Evolutionary conservation across 768 basidiomycete genomes (phyloP), one percentile per base, ranked within the genome.

Genomic region (Trametopsis cervina): DNA sequence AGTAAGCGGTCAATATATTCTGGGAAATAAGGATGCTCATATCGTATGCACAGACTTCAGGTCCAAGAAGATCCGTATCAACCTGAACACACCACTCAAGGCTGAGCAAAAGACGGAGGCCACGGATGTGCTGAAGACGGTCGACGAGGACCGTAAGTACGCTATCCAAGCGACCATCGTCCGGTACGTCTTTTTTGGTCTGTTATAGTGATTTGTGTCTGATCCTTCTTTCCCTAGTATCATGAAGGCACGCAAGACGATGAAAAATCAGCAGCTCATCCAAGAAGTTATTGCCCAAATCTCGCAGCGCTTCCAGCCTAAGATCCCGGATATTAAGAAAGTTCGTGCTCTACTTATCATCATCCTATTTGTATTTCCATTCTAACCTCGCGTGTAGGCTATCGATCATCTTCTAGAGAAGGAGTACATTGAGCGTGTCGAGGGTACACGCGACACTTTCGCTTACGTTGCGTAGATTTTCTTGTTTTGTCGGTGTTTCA

Each of bases 241-340:
- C 63, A 94, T 94, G 92, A 94, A 94, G 68, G 89, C 91, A 22
- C 80, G 90, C 26, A 92, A 92, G 78, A 87, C 85, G 53, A 86
- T 94, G 84, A 94, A 93, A 76, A 91, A 93, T 68, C 89, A 94
- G 60, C 74, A 81, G 0, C 66, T 94, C 57, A 91, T 94, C 54
- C 84, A 85, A 60, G 92, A 95, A 61, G 89, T 93, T 52, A 89
- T 90, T 55, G 83, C 86, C 10, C 89, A 92, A 65, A 87, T 94
- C 56, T 83, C 87, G 6, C 78, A 85, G 57, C 78, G 91, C 44
- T 94, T 94, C 66, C 78, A 86, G 6, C 94, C 95, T 20, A 93
- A 91, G 72, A 89, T 97, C 44, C 83, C 90, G 2, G 93, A 96
- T 62, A 93, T 98, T 70, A 98, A 98, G 69, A 94, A 95, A 81